Evolutionary conservation across 1,284 basidiomycete species (phyloP).

Genomic region (Boletus hoseneyae): DNA sequence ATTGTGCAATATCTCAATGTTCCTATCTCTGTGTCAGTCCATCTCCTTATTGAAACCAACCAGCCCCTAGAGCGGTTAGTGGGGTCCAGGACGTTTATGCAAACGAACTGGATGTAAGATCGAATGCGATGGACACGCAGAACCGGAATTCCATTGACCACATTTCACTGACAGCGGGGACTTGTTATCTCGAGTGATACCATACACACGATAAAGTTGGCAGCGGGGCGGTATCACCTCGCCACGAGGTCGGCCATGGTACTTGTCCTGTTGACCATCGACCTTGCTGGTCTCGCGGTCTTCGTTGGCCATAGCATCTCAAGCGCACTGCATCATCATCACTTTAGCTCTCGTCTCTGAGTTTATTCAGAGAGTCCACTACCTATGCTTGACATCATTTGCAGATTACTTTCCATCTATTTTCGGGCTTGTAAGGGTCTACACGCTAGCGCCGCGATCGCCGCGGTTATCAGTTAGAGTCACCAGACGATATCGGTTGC

Average conservation of each 20-base stretch:
- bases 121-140: not conserved
- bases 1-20: not conserved
- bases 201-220: constrained; percentile 1
- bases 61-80: not conserved
- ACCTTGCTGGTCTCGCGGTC: not conserved
- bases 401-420: constrained; percentile 8
- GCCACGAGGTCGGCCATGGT: constrained; percentile 7
- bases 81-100: not conserved
- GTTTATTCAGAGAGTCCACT: not conserved
- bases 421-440: constrained; percentile 7
- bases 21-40: not conserved
- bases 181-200: constrained; percentile 8
- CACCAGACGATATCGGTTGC: constrained; percentile 1
- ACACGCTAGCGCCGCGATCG: not conserved
- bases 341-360: not conserved
- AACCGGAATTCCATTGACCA: not conserved
- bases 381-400: not conserved
- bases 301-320: not conserved
- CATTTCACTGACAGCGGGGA: constrained; percentile 4
- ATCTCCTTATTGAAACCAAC: constrained; percentile 7
- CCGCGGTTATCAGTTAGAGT: not conserved
- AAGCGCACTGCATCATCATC: not conserved
- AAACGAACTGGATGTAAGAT: constrained; percentile 7
- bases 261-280: constrained; percentile 1
- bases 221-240: constrained; percentile 9